Evolutionary conservation across 1,284 basidiomycete genomes (phyloP), one percentile per base, ranked within the genome.

Genomic region (Leucocoprinus gongylophorus): DNA sequence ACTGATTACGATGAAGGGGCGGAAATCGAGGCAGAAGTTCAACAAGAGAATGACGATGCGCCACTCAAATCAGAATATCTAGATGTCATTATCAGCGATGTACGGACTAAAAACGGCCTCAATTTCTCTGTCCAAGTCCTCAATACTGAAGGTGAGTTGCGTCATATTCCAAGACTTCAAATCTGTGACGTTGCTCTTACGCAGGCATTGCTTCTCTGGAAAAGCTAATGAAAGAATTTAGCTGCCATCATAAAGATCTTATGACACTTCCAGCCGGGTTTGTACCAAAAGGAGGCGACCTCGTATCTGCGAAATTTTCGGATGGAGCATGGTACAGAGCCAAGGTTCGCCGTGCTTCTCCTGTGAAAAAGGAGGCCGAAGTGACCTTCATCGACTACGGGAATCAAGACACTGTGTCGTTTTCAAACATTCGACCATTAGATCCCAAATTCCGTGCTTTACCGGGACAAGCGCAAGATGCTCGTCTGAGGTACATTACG

Each of bases 271-370:
- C 87, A 0, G 60, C 83, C 26, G 79, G 78, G 47, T 95, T 92
- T 63, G 71, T 74, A 3, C 95, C 93, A 2, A 83, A 80, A 62
- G 80, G 78, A 17, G 94, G 94, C 26, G 94, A 97, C 55, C 75
- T 97, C 20, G 91, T 98, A 17, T 91, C 91, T 20, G 94, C 88
- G 8, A 89, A 88, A 64, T 91, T 90, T 68, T 88, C 85, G 18
- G 93, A 97, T 67, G 87, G 90, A 21, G 79, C 85, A 54, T 97
- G 94, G 94, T 97, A 97, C 68, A 88, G 94, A 51, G 94, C 94
- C 39, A 88, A 84, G 70, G 85, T 97, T 57, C 85, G 86, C 55
- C 80, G 88, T 33, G 74, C 82, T 21, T 94, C 88, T 32, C 81
- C 85, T 3, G 63, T 91, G 46, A 95, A 93, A 72, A 92, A 88